Base-by-base conservation (phyloP, 2,329 filamentous ascomycete genomes). In the Fragosphaeria purpurea region DNA sequence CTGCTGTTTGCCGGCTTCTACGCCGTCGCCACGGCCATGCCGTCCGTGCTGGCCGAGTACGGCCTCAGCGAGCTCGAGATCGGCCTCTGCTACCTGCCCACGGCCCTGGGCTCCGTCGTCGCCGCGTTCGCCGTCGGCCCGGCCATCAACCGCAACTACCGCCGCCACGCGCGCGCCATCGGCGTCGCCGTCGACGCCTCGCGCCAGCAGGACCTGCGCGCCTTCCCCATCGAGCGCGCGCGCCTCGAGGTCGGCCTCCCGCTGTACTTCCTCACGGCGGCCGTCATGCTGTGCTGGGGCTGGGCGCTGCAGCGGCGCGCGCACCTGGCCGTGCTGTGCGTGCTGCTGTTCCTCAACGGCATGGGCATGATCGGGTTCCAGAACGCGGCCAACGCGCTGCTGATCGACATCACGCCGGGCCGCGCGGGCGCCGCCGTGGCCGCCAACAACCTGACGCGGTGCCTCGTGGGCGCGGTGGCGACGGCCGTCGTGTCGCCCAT, bases 131-230 rank as follows among this genome's bases (percentile, higher is more conserved):
- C 69, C 3, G 67, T 68, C 3, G 82, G 84, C 1, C 70, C 72
- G 2, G 56, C 80, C 1, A 73, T 86, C 38, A 85, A 88, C 62
- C 75, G 74, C 66, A 87, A 86, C 62, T 89, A 82, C 61, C 71
- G 74, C 1, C 76, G 82, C 1, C 73, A 83, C 52, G 82, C 82
- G 10, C 61, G 64, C 8, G 68, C 65, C 5, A 62, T 78, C 0
- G 76, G 76, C 8, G 65, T 85, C 8, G 60, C 70, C 0, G 71
- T 82, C 49, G 73, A 74, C 50, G 72, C 71, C 56, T 75, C 69
- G 45, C 74, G 75, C 8, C 74, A 75, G 55, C 67, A 69, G 35
- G 71, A 78, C 53, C 62, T 79, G 10, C 57, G 64, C 0, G 55
- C 63, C 0, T 77, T 79, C 38, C 74, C 76, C 1, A 71, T 80